Conservation (phyloP, 2,329 filamentous ascomycete species). For the Pyricularia pennisetigena region DNA sequence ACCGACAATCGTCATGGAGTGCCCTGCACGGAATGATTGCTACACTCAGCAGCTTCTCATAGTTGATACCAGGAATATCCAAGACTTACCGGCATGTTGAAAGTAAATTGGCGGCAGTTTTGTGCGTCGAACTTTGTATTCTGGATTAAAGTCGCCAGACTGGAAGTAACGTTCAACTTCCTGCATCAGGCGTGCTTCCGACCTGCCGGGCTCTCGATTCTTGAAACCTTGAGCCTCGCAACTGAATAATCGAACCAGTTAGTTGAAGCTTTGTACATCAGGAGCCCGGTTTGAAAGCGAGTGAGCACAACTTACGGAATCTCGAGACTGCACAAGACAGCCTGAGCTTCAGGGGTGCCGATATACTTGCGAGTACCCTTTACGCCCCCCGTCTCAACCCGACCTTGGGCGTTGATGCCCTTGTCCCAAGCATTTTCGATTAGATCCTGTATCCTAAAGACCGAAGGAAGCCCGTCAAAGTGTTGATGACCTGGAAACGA, state of each 20-base stretch:
- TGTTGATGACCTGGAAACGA: slow-evolving; percentile 44
- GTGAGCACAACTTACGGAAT: slow-evolving; percentile 44
- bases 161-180: slow-evolving; percentile 69
- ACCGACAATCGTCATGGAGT: slow-evolving; percentile 85
- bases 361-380: slow-evolving; percentile 90
- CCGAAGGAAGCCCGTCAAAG: slow-evolving; percentile 59
- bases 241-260: slow-evolving; percentile 20
- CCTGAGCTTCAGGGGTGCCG: slow-evolving; percentile 81
- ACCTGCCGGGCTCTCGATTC: slow-evolving; percentile 31
- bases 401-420: slow-evolving; percentile 66
- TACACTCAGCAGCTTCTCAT: background rate
- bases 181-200: slow-evolving; percentile 49
- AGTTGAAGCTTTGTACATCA: background rate
- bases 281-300: background rate
- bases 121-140: slow-evolving; percentile 60
- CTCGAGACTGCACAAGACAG: slow-evolving; percentile 60
- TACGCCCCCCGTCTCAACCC: slow-evolving; percentile 78
- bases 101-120: slow-evolving; percentile 77
- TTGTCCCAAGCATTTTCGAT: slow-evolving; percentile 85
- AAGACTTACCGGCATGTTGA: slow-evolving; percentile 59
- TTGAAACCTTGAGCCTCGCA: slow-evolving; percentile 55
- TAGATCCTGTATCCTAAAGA: slow-evolving; percentile 73
- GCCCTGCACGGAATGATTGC: slow-evolving; percentile 36
- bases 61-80: background rate
- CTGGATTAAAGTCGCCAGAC: slow-evolving; percentile 34